phyloP scores from a whole-genome alignment of 768 basidiomycete species.

The Ramaria sp. region DNA sequence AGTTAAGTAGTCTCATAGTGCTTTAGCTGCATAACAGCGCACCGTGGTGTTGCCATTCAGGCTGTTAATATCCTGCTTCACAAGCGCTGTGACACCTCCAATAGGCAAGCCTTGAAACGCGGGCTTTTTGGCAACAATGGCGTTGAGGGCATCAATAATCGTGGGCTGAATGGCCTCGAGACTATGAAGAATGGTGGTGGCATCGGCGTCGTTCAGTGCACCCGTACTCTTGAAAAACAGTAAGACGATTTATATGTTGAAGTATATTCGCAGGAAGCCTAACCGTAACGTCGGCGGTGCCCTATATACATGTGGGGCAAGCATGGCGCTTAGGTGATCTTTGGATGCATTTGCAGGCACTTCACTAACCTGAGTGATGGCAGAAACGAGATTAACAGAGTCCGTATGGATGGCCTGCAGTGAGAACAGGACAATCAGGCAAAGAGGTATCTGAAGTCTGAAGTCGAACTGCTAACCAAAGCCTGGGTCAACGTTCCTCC shows the following conservation, averaged over 20 bases:
- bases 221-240: not conserved
- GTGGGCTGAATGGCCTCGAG: not conserved
- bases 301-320: not conserved
- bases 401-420: not conserved
- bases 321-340: not conserved
- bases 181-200: not conserved
- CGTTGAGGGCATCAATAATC: not conserved
- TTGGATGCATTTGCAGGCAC: not conserved
- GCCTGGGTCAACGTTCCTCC: not conserved
- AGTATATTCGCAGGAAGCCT: not conserved
- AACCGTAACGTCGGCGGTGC: not conserved
- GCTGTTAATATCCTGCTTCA: not conserved
- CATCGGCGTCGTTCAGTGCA: not conserved
- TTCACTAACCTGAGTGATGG: not conserved
- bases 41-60: not conserved
- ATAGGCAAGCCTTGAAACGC: not conserved
- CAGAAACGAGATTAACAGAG: not conserved
- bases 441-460: not conserved
- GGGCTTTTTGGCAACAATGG: not conserved
- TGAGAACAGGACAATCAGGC: not conserved
- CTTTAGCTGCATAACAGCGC: not conserved
- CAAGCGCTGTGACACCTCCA: not conserved
- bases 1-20: no score
- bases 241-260: not conserved
- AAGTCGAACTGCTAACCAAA: not conserved